phyloP scores from a whole-genome alignment of 2,329 filamentous ascomycete species.

The Cytospora leucostoma region DNA sequence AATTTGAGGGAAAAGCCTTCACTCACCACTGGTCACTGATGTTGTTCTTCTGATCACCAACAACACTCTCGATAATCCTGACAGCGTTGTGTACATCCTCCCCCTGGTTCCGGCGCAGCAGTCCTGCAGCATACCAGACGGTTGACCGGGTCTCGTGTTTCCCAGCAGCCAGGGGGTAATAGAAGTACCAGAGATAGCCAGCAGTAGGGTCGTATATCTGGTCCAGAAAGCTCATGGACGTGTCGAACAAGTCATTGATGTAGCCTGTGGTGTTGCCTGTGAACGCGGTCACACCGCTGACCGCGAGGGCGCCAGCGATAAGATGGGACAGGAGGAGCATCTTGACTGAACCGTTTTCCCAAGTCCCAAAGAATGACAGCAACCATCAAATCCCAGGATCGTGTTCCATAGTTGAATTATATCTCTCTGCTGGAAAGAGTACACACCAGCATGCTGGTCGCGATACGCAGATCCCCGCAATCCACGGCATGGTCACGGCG shows the following conservation, averaged over 20 bases:
- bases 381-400: neutral
- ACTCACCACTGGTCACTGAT: constrained; percentile 55
- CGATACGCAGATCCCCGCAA: constrained; percentile 23
- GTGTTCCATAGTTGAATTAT: neutral
- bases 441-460: neutral
- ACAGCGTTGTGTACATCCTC: constrained; percentile 52
- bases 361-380: too few relatives aligned
- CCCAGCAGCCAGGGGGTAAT: constrained; percentile 46
- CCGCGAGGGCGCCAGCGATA: constrained; percentile 15
- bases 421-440: neutral
- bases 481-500: constrained; percentile 9
- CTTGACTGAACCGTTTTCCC: constrained; percentile 2
- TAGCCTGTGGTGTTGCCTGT: constrained; percentile 19
- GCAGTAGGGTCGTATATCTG: constrained; percentile 52
- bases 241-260: constrained; percentile 40
- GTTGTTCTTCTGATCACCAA: constrained; percentile 54
- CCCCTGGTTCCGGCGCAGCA: constrained; percentile 56
- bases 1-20: neutral
- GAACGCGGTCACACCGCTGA: constrained; percentile 12
- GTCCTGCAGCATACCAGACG: constrained; percentile 60
- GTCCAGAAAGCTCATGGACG: constrained; percentile 59
- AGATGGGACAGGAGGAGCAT: constrained; percentile 18
- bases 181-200: constrained; percentile 56
- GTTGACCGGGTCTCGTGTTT: constrained; percentile 61
- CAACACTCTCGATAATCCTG: constrained; percentile 56